Evolutionary conservation across 345 rosid genomes (phyloP).

Genomic region (Hypericum perforatum): DNA sequence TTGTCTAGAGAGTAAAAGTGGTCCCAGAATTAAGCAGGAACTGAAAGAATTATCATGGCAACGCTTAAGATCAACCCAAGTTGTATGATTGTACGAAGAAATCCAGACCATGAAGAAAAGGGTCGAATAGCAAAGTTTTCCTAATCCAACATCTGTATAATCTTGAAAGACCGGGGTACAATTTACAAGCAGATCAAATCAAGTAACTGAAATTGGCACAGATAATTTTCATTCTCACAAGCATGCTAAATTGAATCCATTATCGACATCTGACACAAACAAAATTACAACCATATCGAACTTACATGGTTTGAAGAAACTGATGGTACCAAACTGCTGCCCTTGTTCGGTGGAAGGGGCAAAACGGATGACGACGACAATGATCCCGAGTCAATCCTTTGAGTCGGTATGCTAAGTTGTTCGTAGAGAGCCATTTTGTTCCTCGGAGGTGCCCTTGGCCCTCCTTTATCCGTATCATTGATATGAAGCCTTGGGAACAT

Average conservation of each 20-base stretch:
- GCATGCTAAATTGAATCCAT: background rate
- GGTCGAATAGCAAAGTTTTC: too few species aligned
- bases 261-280: background rate
- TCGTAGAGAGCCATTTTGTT: constrained; percentile 77
- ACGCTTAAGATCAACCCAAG: too few species aligned
- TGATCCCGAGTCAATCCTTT: constrained; percentile 28
- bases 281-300: constrained; percentile 3
- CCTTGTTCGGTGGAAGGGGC: constrained; percentile 27
- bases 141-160: too few species aligned
- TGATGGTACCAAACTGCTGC: constrained; percentile 26
- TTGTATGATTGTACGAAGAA: too few species aligned
- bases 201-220: too few species aligned
- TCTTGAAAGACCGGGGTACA: too few species aligned
- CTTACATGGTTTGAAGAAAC: constrained; percentile 33
- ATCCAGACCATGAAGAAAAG: too few species aligned
- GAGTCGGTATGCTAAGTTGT: constrained; percentile 53
- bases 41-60: too few species aligned
- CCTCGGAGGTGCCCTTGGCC: constrained; percentile 64
- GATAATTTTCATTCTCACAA: too few species aligned
- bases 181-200: too few species aligned
- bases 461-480: constrained; percentile 53
- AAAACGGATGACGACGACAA: constrained; percentile 9
- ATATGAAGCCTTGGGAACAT: constrained; percentile 69
- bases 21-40: too few species aligned
- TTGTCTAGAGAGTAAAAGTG: too few species aligned